phyloP scores from a whole-genome alignment of 1,284 basidiomycete genomes.

The Stygiomarasmius scandens region DNA sequence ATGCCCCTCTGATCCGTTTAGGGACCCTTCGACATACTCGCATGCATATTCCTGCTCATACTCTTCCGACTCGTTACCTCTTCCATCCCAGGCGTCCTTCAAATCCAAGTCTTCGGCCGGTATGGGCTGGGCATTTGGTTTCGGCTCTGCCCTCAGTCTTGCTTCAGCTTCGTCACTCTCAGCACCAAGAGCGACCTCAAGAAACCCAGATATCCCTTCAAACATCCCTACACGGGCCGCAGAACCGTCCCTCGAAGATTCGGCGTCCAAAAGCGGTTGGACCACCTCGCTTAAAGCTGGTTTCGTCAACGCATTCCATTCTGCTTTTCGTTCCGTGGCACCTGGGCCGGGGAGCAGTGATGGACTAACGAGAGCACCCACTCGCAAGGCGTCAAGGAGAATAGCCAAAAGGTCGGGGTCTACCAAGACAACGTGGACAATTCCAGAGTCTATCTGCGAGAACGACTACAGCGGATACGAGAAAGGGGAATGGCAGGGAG shows the following conservation, averaged over 20 bases:
- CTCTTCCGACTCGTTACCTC: neutral
- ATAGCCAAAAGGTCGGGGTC: neutral
- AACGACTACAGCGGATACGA: constrained; percentile 11
- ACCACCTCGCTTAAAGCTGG: constrained; percentile 35
- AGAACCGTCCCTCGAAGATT: too few species aligned
- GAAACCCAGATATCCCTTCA: neutral
- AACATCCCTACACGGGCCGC: neutral
- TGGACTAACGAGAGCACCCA: constrained; percentile 24
- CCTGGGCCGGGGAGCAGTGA: neutral
- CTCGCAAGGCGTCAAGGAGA: constrained; percentile 13
- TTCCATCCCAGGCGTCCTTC: neutral
- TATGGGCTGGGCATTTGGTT: neutral
- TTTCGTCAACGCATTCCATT: constrained; percentile 38
- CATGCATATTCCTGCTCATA: neutral
- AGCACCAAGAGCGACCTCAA: constrained; percentile 1
- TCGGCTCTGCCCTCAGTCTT: neutral
- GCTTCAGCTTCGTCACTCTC: neutral
- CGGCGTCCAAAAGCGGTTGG: constrained; percentile 27
- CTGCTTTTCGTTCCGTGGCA: constrained; percentile 27
- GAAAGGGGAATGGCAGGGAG: neutral
- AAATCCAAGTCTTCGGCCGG: neutral
- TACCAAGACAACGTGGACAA: constrained; percentile 24
- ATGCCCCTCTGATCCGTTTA: neutral
- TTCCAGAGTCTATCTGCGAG: constrained; percentile 25
- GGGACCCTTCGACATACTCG: neutral